These are phyloP conservation scores for Claviceps pazoutovae DNA, from an alignment of 2,329 filamentous ascomycete species.

Conservation along the genomic window DNA sequence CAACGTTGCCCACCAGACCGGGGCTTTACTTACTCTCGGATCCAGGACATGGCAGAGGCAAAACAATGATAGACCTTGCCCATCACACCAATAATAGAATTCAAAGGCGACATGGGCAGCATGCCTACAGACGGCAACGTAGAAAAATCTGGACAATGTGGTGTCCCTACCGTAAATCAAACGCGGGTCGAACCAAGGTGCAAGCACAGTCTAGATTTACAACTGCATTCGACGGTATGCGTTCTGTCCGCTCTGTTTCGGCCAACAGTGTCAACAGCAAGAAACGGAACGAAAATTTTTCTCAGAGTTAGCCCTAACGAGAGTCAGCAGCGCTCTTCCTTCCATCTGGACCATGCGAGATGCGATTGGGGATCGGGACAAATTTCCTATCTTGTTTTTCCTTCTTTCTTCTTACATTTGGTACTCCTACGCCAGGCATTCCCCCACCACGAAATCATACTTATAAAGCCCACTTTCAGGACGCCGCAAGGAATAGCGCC, in stretches of 20 bases:
- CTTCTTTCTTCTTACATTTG: slow-evolving; percentile 4
- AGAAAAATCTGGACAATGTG: slow-evolving; percentile 4
- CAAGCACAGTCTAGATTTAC: not conserved
- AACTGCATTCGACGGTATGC: not conserved
- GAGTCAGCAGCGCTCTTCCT: not conserved
- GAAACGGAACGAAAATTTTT: not conserved
- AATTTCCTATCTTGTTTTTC: not conserved
- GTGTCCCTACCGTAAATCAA: not conserved
- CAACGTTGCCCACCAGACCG: not conserved
- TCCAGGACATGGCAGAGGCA: not conserved
- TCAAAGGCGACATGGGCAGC: not conserved
- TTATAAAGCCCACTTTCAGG: slow-evolving; percentile 20
- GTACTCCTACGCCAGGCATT: slow-evolving; percentile 19
- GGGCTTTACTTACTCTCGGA: not conserved
- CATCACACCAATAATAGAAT: not conserved
- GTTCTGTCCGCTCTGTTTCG: not conserved
- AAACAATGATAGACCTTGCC: not conserved
- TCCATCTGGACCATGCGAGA: not conserved
- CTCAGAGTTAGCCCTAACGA: not conserved
- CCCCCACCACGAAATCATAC: slow-evolving; percentile 21
- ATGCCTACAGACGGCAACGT: slow-evolving; percentile 1
- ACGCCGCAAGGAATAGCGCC: slow-evolving; percentile 27
- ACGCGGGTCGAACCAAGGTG: not conserved
- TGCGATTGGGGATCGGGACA: not conserved
- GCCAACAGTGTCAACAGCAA: not conserved